Conservation (phyloP, 441 rosid genomes). For the Gossypium trilobum region DNA sequence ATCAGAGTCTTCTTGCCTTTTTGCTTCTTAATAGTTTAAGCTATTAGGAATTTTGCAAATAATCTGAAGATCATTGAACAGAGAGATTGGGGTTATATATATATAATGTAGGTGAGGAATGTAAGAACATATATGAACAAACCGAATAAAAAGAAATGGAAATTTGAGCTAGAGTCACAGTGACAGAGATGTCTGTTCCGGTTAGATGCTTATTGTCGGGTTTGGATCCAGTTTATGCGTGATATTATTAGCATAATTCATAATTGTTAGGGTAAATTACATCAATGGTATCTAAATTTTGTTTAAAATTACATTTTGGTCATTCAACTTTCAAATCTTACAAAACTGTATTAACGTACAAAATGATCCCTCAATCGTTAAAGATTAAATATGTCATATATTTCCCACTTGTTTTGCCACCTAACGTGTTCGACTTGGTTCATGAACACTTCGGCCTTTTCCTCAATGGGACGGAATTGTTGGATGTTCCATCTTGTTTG, state of each 20-base stretch:
- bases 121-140: no score
- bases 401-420: no score
- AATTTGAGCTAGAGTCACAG: not conserved
- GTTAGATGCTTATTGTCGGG: not conserved
- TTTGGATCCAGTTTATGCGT: no score
- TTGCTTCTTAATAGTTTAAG: not conserved
- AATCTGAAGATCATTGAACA: not conserved
- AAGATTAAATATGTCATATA: no score
- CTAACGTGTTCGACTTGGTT: slow-evolving; percentile 3
- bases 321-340: no score
- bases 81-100: not conserved
- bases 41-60: not conserved
- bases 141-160: not conserved
- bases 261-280: no score
- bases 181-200: not conserved
- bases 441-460: slow-evolving; percentile 19
- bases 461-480: slow-evolving; percentile 18
- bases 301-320: no score
- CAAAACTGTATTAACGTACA: no score
- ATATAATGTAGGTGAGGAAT: not conserved
- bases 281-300: no score
- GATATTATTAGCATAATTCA: no score
- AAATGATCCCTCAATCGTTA: no score
- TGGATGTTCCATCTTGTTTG: slow-evolving; percentile 24
- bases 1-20: not conserved